Evolutionary conservation across 2,329 filamentous ascomycete genomes (phyloP).

Genomic region (Talaromyces marneffei): DNA sequence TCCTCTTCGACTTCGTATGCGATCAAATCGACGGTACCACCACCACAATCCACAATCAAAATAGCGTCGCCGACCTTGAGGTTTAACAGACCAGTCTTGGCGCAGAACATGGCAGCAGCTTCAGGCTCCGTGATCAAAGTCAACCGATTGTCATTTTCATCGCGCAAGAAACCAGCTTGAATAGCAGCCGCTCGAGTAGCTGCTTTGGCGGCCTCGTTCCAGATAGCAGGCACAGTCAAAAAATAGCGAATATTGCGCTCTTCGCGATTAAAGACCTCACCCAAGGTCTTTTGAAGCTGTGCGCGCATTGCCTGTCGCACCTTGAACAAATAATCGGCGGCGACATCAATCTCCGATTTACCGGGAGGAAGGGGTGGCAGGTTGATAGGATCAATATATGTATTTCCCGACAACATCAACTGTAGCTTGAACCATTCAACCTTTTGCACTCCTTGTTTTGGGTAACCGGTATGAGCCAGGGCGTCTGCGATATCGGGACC

Average conservation of each 20-base stretch:
- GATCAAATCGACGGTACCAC: constrained; percentile 97
- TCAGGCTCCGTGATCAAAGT: constrained; percentile 95
- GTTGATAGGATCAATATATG: constrained; percentile 98
- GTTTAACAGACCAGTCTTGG: constrained; percentile 91
- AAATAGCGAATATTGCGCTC: constrained; percentile 98
- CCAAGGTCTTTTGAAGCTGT: constrained; percentile 90
- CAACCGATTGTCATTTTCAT: constrained; percentile 94
- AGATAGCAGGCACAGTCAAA: constrained; percentile 96
- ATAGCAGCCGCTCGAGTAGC: constrained; percentile 93
- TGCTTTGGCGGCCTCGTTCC: constrained; percentile 98
- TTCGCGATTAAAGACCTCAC: constrained; percentile 95
- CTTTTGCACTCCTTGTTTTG: constrained; percentile 95
- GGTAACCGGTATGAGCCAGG: constrained; percentile 91
- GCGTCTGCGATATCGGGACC: constrained; percentile 97
- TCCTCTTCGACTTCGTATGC: constrained; percentile 98
- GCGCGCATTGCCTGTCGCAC: constrained; percentile 94
- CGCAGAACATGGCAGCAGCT: constrained; percentile 94
- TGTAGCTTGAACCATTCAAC: constrained; percentile 99
- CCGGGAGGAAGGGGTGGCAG: constrained; percentile 92
- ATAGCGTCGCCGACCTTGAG: constrained; percentile 99
- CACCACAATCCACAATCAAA: constrained; percentile 94
- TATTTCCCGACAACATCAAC: constrained; percentile 97
- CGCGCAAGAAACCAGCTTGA: constrained; percentile 90
- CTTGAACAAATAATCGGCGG: constrained; percentile 99
- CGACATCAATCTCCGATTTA: constrained; percentile 98